These are phyloP conservation scores for Beta lomatogona DNA, from an alignment of 179 eudicot species.

Conservation along the genomic window DNA sequence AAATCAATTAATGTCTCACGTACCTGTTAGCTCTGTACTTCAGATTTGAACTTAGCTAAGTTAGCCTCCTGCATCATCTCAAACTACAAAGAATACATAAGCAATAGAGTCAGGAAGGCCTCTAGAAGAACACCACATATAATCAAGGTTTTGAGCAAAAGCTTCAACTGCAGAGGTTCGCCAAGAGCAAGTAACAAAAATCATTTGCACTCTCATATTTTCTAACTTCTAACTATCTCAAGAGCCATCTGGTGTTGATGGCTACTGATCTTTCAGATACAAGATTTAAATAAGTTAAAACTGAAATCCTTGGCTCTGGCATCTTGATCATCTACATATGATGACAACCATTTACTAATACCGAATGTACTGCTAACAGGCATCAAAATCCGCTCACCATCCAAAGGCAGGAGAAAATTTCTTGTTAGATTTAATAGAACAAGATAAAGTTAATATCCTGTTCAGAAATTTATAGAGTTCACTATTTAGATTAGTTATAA, in stretches of 20 bases:
- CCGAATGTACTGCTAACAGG: neutral
- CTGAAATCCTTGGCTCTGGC: neutral
- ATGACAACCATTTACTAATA: neutral
- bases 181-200: no score
- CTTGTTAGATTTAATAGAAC: neutral
- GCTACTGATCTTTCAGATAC: neutral
- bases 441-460: neutral
- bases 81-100: no score
- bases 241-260: neutral
- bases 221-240: neutral
- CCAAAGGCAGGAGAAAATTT: neutral
- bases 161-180: no score
- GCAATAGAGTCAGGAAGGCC: no score
- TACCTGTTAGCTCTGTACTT: no score
- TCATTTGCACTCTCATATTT: no score
- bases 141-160: no score
- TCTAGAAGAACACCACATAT: no score
- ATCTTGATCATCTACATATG: neutral
- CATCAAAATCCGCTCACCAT: neutral
- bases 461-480: neutral
- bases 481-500: neutral
- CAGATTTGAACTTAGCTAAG: no score
- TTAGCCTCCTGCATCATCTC: no score
- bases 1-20: no score
- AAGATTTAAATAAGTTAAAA: conserved; percentile 1